phyloP scores from a whole-genome alignment of 495 filamentous ascomycete species.

The Oleoguttula mirabilis region DNA sequence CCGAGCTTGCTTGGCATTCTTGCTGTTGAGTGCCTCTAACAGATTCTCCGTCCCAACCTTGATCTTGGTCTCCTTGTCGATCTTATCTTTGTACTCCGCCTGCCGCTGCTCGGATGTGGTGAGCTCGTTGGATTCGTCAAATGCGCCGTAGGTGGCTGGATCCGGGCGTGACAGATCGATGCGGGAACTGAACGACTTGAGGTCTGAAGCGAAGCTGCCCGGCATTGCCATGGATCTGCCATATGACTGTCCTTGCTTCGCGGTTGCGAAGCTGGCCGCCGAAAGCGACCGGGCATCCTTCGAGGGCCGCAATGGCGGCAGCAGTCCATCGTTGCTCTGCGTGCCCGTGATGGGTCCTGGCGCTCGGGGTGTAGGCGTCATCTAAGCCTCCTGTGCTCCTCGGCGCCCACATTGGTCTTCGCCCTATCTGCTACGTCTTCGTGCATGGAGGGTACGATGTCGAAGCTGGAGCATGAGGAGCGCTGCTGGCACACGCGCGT shows the following conservation, averaged over 20 bases:
- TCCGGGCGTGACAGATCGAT: constrained; percentile 59
- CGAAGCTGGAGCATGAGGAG: constrained; percentile 4
- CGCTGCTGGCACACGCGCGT: too few relatives aligned
- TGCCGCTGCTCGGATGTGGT: constrained; percentile 61
- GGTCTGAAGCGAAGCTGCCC: constrained; percentile 84
- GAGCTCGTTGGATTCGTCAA: constrained; percentile 51
- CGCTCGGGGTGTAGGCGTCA: constrained; percentile 23
- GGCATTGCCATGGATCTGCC: constrained; percentile 44
- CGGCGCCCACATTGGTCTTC: constrained; percentile 2
- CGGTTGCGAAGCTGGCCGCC: constrained; percentile 22
- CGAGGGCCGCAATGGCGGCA: constrained; percentile 20
- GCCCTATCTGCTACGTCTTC: constrained; percentile 11
- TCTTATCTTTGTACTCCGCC: constrained; percentile 59
- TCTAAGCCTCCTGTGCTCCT: constrained; percentile 16
- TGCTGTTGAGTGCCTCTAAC: constrained; percentile 83
- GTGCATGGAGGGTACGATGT: constrained; percentile 13
- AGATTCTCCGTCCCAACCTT: constrained; percentile 96
- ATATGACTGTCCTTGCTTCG: constrained; percentile 18
- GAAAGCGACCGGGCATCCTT: constrained; percentile 31
- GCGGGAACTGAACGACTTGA: constrained; percentile 63
- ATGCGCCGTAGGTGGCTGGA: constrained; percentile 41
- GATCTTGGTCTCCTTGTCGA: constrained; percentile 92
- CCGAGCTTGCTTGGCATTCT: constrained; percentile 89
- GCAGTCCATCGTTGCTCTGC: constrained; percentile 21
- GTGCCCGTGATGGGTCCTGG: constrained; percentile 21